Evolutionary conservation across 2,329 filamentous ascomycete species (phyloP).

Genomic region (Amesomyces nigricolor): DNA sequence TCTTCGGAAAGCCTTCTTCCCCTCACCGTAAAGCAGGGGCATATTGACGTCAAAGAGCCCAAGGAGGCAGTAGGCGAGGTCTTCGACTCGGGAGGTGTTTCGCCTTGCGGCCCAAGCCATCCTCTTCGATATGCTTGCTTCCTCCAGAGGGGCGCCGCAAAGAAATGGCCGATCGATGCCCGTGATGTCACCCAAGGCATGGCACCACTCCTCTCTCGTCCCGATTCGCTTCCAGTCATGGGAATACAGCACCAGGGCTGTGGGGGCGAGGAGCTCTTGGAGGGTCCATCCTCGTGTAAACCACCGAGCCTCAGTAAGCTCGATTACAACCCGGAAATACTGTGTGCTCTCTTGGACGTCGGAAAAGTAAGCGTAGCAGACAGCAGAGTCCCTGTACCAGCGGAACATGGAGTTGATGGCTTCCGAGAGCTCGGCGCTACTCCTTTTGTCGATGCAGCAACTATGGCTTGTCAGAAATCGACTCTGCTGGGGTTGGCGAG

Average conservation of each 20-base stretch:
- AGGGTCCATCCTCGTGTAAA: slow-evolving; percentile 17
- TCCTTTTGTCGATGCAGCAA: slow-evolving; percentile 10
- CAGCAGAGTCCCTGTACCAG: slow-evolving; percentile 1
- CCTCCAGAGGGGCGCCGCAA: background rate
- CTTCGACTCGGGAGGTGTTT: slow-evolving; percentile 32
- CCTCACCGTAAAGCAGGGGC: slow-evolving; percentile 38
- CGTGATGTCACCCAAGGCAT: background rate
- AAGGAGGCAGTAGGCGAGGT: slow-evolving; percentile 39
- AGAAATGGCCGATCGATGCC: background rate
- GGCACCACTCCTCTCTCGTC: background rate
- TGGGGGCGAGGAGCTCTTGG: slow-evolving; percentile 16
- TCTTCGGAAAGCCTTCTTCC: slow-evolving; percentile 26
- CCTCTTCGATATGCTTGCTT: slow-evolving; percentile 29
- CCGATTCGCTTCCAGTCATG: slow-evolving; percentile 4
- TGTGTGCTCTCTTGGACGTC: background rate
- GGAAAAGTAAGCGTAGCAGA: background rate
- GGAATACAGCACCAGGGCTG: background rate
- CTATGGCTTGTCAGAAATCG: background rate
- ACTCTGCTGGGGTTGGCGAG: too few species aligned
- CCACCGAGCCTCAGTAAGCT: slow-evolving; percentile 2
- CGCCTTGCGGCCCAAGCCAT: slow-evolving; percentile 36
- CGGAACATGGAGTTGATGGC: slow-evolving; percentile 9
- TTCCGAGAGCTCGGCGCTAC: slow-evolving; percentile 4
- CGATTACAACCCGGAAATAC: background rate
- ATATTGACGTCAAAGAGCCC: slow-evolving; percentile 40